These are phyloP conservation scores for Moricandia arvensis DNA, from an alignment of 345 rosid species.

Conservation along the genomic window DNA sequence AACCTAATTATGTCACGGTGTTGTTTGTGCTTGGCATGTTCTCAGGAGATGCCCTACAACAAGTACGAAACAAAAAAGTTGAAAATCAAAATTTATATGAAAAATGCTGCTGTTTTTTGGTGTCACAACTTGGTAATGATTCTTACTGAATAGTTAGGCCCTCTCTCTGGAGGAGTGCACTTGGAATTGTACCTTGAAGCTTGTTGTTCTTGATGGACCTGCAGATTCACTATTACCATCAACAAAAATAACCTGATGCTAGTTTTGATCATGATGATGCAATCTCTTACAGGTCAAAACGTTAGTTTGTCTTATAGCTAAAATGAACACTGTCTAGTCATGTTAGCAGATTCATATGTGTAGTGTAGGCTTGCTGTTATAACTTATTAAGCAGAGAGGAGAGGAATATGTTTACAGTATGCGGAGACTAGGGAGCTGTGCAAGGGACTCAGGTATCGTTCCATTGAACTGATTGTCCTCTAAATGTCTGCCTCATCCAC, in stretches of 20 bases:
- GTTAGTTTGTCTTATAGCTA: neutral
- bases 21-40: slow-evolving; percentile 24
- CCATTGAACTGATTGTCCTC: slow-evolving; percentile 70
- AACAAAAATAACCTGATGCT: slow-evolving; percentile 14
- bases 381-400: neutral
- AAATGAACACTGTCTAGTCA: slow-evolving; percentile 1
- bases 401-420: slow-evolving; percentile 51
- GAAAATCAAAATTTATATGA: neutral
- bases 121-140: neutral
- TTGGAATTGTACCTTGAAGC: slow-evolving; percentile 60
- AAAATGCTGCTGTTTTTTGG: neutral
- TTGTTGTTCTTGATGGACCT: slow-evolving; percentile 72
- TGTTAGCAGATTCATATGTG: slow-evolving; percentile 3
- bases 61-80: slow-evolving; percentile 19
- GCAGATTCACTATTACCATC: slow-evolving; percentile 28
- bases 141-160: slow-evolving; percentile 62
- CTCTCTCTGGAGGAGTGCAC: slow-evolving; percentile 36
- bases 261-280: slow-evolving; percentile 16
- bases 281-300: slow-evolving; percentile 7
- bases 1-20: slow-evolving; percentile 4
- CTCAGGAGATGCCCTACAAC: slow-evolving; percentile 59
- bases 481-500: slow-evolving; percentile 55
- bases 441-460: slow-evolving; percentile 61
- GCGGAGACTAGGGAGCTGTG: slow-evolving; percentile 46
- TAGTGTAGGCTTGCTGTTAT: neutral